Base-by-base conservation (phyloP, 768 basidiomycete species). In the Boletus coccyginus region DNA sequence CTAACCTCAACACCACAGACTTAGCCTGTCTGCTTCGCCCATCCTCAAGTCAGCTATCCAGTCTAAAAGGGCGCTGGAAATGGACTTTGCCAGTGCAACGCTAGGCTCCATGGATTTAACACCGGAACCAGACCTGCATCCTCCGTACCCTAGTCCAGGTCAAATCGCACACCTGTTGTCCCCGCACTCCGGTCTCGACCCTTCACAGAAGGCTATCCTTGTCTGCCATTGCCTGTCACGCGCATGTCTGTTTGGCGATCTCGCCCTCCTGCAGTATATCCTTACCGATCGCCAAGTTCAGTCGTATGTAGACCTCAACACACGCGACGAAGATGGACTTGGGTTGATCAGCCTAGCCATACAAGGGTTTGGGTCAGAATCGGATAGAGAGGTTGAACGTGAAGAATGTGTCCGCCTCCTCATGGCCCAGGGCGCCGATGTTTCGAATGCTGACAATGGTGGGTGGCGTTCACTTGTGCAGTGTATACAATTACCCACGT, bases 321-420 rank as follows among this genome's bases (percentile, higher is more conserved):
- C 81, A 53, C 81, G 82, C 60, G 94, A 96, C 71, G 93, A 95
- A 50, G 94, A 98, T 60, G 92, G 92, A 13, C 77, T 93, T 44
- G 86, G 88, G 27, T 74, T 94, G 58, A 78, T 94, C 75, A 87
- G 89, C 68, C 78, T 84, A 53, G 75, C 86, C 29, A 90, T 92
- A 62, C 84, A 91, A 59, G 91, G 90, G 12, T 93, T 93, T 67
- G 88, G 90, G 39, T 82, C 85, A 29, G 90, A 92, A 52, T 81
- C 82, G 19, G 92, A 93, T 60, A 82, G 88, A 54, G 88, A 93
- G 55, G 82, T 95, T 43, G 95, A 98, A 65, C 81, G 91, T 60
- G 94, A 97, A 72, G 94, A 97, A 70, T 91, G 88, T 62, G 88
- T 94, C 8, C 79, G 93, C 54, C 73, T 91, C 45, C 77, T 96